phyloP scores from a whole-genome alignment of 768 basidiomycete species.

The Mycena pura region DNA sequence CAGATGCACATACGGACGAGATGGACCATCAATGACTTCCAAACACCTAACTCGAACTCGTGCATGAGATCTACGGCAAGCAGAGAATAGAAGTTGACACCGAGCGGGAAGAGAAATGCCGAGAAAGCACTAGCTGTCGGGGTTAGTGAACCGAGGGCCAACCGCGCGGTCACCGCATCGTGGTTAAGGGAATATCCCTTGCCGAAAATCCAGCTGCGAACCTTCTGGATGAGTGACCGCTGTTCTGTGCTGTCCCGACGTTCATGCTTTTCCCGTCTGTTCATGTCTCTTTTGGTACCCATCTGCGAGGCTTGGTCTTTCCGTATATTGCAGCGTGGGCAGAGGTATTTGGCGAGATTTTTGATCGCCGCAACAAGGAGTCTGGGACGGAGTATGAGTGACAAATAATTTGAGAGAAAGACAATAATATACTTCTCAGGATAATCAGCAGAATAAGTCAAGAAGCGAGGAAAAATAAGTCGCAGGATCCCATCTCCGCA shows the following conservation, averaged over 20 bases:
- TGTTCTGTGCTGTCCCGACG: no score
- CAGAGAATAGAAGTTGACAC: constrained; percentile 34
- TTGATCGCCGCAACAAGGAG: constrained; percentile 41
- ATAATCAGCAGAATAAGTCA: constrained; percentile 41
- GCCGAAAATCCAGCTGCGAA: no score
- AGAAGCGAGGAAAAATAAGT: constrained; percentile 34
- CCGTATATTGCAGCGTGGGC: constrained; percentile 42
- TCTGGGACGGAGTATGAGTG: constrained; percentile 20
- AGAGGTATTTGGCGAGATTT: constrained; percentile 45
- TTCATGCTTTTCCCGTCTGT: constrained; percentile 28
- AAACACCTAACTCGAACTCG: constrained; percentile 49
- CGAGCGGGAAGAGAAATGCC: constrained; percentile 8
- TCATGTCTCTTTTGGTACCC: constrained; percentile 36
- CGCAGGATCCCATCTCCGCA: constrained; percentile 31
- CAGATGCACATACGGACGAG: constrained; percentile 38
- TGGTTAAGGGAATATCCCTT: constrained; percentile 29
- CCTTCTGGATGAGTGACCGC: no score
- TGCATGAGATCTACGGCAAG: constrained; percentile 44
- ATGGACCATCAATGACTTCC: constrained; percentile 45
- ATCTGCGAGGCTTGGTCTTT: constrained; percentile 37
- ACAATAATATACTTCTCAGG: constrained; percentile 36
- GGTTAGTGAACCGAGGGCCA: constrained; percentile 29
- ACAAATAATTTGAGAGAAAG: neutral
- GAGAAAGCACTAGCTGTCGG: constrained; percentile 35
- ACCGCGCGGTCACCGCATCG: constrained; percentile 38